Conservation (phyloP, 129 eudicot species). For the Tagetes patula region DNA sequence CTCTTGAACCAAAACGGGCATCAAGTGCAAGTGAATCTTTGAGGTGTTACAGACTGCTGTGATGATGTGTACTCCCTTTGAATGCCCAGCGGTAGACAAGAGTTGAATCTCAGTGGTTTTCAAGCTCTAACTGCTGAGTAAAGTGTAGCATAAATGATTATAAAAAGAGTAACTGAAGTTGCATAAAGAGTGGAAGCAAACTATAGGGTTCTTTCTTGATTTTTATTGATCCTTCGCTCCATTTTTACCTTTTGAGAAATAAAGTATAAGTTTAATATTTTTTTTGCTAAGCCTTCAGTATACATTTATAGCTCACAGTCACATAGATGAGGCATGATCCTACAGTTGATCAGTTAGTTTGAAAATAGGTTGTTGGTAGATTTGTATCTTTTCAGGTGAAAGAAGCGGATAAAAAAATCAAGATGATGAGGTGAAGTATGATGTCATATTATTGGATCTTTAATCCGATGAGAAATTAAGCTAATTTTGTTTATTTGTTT, state of each 20-base stretch:
- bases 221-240: slow-evolving; percentile 15
- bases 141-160: slow-evolving; percentile 23
- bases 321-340: not conserved
- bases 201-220: slow-evolving; percentile 21
- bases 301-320: not conserved
- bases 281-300: not conserved
- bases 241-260: slow-evolving; percentile 24
- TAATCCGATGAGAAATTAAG: not conserved
- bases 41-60: slow-evolving; percentile 19
- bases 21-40: slow-evolving; percentile 27
- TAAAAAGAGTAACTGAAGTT: slow-evolving; percentile 16
- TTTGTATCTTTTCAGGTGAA: slow-evolving; percentile 17
- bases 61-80: slow-evolving; percentile 16
- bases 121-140: slow-evolving; percentile 18
- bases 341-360: not conserved
- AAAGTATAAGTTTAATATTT: slow-evolving; percentile 20
- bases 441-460: not conserved
- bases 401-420: slow-evolving; percentile 13
- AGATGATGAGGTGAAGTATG: slow-evolving; percentile 15
- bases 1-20: slow-evolving; percentile 18
- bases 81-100: slow-evolving; percentile 24
- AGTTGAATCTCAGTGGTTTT: slow-evolving; percentile 25
- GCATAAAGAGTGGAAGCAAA: slow-evolving; percentile 29
- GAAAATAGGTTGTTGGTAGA: slow-evolving; percentile 8
- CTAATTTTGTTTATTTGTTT: not conserved